Base-by-base conservation (phyloP, 1,284 basidiomycete species). In the Boletellus deceptivus region DNA sequence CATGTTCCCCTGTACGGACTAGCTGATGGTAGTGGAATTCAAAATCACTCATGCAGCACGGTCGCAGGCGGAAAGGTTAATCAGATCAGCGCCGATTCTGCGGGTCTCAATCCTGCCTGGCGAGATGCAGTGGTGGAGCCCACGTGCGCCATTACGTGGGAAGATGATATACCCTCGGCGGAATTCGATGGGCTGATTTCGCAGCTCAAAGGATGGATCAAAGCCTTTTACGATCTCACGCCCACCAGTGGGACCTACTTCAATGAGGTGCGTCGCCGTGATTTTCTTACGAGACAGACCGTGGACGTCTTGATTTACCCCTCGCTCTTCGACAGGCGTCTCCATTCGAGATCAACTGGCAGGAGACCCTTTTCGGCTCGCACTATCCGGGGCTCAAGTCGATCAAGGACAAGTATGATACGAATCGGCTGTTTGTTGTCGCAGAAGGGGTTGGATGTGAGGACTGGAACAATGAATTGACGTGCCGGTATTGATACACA, bases 401-500 rank as follows among this genome's bases (percentile, higher is more conserved):
- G 0, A 75, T 79, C 61, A 78, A 78, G 58, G 50, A 35, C 16
- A 7, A 6, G 16, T 35, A 17, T 17, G 34, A 35, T n/a, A 6
- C n/a, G 14, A 0, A 9, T 59, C n/a, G 64, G 41, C 55, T 79
- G 8, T 79, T 79, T 55, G 58, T 76, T n/a, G 74, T 78, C 16
- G 59, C 65, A 1, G 60, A 66, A 34, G 77, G 77, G 4, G 74
- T 79, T 17, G 74, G 75, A 3, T 75, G 74, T 3, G 73, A 79
- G 16, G 60, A 67, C 2, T 70, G 64, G 66, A 67, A 67, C 44
- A 45, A 50, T 4, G 48, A 55, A 16, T 50, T 69, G 43, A 58
- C 59, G 3, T 70, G 65, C 39, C 54, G 53, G 11, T 48, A 41
- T 40, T 53, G 43, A 54, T 25, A 7, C 2, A 4, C 6, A 4